Percentiles rank a stretch among this genome's conserved stretches.
phyloP scores from a whole-genome alignment of 768 basidiomycete species.

The Coprinopsis marcescibilis region DNA sequence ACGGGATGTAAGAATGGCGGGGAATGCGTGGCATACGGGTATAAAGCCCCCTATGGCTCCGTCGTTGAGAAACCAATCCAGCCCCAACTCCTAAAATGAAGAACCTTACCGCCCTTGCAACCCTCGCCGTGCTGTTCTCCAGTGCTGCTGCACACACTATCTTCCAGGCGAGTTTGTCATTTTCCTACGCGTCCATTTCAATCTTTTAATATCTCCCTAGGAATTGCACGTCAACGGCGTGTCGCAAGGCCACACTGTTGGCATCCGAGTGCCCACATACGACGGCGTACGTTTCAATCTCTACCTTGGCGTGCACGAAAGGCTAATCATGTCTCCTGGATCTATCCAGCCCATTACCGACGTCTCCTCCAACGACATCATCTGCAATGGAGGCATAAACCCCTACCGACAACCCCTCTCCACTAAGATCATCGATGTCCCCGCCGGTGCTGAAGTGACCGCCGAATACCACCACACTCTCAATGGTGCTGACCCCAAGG shows the following conservation, averaged over 20 bases:
- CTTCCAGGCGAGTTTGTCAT: slow-evolving; percentile 36
- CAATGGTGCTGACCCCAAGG: slow-evolving; percentile 32
- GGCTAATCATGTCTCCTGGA: not conserved
- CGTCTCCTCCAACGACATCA: slow-evolving; percentile 48
- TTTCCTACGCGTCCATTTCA: not conserved
- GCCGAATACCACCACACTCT: slow-evolving; percentile 50
- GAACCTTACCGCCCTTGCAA: slow-evolving; percentile 16
- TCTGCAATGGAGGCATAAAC: slow-evolving; percentile 58
- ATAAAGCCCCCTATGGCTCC: too few species aligned
- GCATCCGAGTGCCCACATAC: slow-evolving; percentile 35
- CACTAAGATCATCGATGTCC: slow-evolving; percentile 37
- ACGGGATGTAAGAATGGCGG: too few species aligned
- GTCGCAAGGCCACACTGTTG: slow-evolving; percentile 30
- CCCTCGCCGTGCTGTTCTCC: slow-evolving; percentile 24
- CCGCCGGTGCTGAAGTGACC: slow-evolving; percentile 48
- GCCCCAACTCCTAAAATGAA: slow-evolving; percentile 20
- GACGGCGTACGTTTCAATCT: slow-evolving; percentile 24
- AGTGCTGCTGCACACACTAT: slow-evolving; percentile 44
- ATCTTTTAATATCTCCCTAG: slow-evolving; percentile 15
- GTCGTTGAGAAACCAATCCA: not conserved
- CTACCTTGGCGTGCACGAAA: not conserved
- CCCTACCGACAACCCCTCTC: slow-evolving; percentile 46
- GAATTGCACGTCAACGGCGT: slow-evolving; percentile 46
- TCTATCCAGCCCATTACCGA: slow-evolving; percentile 49
- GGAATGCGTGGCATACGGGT: too few species aligned